These are phyloP conservation scores for Sistotremastrum niveocremeum DNA, from an alignment of 768 basidiomycete genomes.

Conservation along the genomic window DNA sequence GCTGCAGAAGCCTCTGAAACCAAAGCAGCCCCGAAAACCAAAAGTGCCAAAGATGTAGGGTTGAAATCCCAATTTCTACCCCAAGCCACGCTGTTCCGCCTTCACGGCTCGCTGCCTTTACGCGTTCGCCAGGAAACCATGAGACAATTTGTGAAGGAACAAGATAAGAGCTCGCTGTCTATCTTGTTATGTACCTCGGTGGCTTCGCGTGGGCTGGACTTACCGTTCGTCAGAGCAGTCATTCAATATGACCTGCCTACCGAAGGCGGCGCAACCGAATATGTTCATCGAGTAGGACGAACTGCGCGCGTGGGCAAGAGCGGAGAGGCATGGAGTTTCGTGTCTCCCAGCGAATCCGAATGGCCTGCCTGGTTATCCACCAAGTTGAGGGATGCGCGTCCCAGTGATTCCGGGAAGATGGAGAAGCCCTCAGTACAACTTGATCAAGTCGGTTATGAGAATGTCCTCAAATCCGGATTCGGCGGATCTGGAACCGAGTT, in stretches of 20 bases:
- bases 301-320: constrained; percentile 94
- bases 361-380: constrained; percentile 88
- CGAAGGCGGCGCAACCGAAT: constrained; percentile 91
- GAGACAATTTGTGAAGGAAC: constrained; percentile 17
- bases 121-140: constrained; percentile 49
- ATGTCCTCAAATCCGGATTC: constrained; percentile 66
- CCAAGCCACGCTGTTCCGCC: constrained; percentile 64
- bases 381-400: constrained; percentile 45
- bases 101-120: constrained; percentile 87
- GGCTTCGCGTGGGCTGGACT: constrained; percentile 93
- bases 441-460: constrained; percentile 49
- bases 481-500: constrained; percentile 72
- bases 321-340: constrained; percentile 91
- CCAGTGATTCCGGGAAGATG: constrained; percentile 10
- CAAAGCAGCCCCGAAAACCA: constrained; percentile 17
- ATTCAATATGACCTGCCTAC: constrained; percentile 96
- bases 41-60: constrained; percentile 30
- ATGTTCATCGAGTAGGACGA: constrained; percentile 92
- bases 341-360: constrained; percentile 70
- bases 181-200: constrained; percentile 93
- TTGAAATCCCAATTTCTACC: constrained; percentile 68
- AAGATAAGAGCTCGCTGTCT: constrained; percentile 30
- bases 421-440: constrained; percentile 34
- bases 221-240: constrained; percentile 88
- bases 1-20: constrained; percentile 8